A percentile compares a stretch with the other conserved stretches of the same genome.
Conservation (phyloP, 177 flowering plant species). For the Telopea speciosissima region DNA sequence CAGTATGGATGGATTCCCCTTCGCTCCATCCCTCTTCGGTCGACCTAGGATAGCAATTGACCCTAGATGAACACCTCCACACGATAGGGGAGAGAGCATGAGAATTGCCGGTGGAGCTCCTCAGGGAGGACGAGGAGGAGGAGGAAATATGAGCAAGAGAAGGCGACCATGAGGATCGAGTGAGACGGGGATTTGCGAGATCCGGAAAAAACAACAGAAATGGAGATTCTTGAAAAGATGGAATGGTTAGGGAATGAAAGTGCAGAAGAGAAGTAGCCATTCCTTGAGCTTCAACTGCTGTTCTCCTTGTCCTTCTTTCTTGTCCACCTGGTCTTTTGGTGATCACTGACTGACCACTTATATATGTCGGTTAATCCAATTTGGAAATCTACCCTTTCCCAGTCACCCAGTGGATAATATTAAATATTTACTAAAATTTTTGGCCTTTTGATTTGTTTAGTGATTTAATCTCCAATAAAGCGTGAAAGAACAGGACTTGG, state of each 20-base stretch:
- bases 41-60: slow-evolving; percentile 27
- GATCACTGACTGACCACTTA: too few relatives aligned
- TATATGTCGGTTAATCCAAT: too few relatives aligned
- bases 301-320: too few relatives aligned
- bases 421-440: too few relatives aligned
- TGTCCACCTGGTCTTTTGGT: too few relatives aligned
- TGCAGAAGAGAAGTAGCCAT: slow-evolving; percentile 19
- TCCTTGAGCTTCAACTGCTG: neutral
- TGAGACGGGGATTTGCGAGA: neutral
- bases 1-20: slow-evolving; percentile 18
- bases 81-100: slow-evolving; percentile 12
- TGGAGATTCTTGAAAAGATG: slow-evolving; percentile 8
- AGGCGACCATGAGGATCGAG: slow-evolving; percentile 7
- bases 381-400: too few relatives aligned
- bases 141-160: slow-evolving; percentile 16
- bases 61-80: slow-evolving; percentile 10
- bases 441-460: too few relatives aligned
- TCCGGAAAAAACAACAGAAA: slow-evolving; percentile 1
- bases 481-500: too few relatives aligned
- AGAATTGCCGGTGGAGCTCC: neutral
- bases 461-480: too few relatives aligned
- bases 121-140: slow-evolving; percentile 14
- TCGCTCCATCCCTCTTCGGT: slow-evolving; percentile 29
- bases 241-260: slow-evolving; percentile 14
- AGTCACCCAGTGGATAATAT: too few relatives aligned